phyloP scores from a whole-genome alignment of 495 filamentous ascomycete species.

The Podospora didyma region DNA sequence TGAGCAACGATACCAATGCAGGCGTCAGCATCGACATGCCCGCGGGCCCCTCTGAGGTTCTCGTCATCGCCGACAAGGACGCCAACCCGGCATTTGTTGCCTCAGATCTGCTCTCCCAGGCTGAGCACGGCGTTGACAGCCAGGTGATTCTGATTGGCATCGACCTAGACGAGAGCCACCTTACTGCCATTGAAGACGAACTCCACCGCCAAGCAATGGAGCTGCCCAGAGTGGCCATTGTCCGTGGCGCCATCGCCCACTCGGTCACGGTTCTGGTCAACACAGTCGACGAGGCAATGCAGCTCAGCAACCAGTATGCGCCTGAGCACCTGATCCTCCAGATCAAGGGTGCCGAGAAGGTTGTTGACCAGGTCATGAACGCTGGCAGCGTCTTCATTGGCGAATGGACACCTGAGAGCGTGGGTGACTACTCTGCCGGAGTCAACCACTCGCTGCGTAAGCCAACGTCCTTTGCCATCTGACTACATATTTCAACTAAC shows the following conservation, averaged over 20 bases:
- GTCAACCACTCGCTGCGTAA: constrained; percentile 96
- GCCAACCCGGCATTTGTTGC: constrained; percentile 95
- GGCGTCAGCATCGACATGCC: constrained; percentile 98
- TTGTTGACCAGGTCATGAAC: constrained; percentile 79
- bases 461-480: constrained; percentile 31
- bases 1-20: constrained; percentile 92
- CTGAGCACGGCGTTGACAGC: constrained; percentile 92
- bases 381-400: constrained; percentile 95
- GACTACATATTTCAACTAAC: neutral
- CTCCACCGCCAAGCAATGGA: constrained; percentile 84
- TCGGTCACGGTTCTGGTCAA: constrained; percentile 83
- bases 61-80: constrained; percentile 87
- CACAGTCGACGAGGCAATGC: constrained; percentile 78
- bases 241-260: constrained; percentile 85
- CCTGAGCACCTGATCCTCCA: constrained; percentile 97
- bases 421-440: constrained; percentile 95
- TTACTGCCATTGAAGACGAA: constrained; percentile 83
- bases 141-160: constrained; percentile 92
- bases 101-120: constrained; percentile 89
- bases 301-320: constrained; percentile 88
- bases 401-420: constrained; percentile 92
- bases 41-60: constrained; percentile 91
- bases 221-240: constrained; percentile 87
- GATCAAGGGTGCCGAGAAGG: constrained; percentile 64
- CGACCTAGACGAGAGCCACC: constrained; percentile 63